These are phyloP conservation scores for Whalleya microplaca DNA, from an alignment of 2,329 filamentous ascomycete species.

Conservation along the genomic window DNA sequence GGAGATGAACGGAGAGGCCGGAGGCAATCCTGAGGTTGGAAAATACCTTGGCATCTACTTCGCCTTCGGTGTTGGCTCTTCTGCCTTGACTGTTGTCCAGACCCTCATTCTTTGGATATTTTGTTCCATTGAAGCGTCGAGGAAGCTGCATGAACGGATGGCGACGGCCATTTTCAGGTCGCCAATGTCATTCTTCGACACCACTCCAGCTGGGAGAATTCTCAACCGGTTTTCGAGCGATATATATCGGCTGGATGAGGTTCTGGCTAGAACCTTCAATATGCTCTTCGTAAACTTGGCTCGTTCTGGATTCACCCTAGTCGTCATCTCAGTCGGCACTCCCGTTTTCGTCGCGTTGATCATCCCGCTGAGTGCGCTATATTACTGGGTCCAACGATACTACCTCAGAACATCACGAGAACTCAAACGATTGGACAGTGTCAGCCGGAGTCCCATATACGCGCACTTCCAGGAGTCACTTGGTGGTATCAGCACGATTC, in stretches of 20 bases:
- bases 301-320: constrained; percentile 79
- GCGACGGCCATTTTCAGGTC: constrained; percentile 95
- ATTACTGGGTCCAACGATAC: constrained; percentile 94
- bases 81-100: constrained; percentile 84
- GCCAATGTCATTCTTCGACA: constrained; percentile 99
- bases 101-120: constrained; percentile 98
- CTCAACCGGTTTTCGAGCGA: constrained; percentile 94
- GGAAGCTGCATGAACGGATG: constrained; percentile 97
- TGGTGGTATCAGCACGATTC: constrained; percentile 91
- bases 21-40: constrained; percentile 74
- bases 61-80: constrained; percentile 86
- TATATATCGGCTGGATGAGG: constrained; percentile 84
- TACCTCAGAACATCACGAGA: constrained; percentile 96
- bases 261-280: constrained; percentile 95
- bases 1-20: constrained; percentile 71
- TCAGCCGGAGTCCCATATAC: constrained; percentile 94
- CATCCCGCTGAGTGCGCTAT: constrained; percentile 77
- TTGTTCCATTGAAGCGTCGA: constrained; percentile 97
- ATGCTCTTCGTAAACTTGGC: constrained; percentile 85
- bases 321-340: constrained; percentile 80
- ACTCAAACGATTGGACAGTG: constrained; percentile 92
- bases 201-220: constrained; percentile 93
- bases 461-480: constrained; percentile 98
- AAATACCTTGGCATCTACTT: constrained; percentile 97
- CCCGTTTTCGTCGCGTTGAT: constrained; percentile 82